These are phyloP conservation scores for Narthecium ossifragum DNA, from an alignment of 106 monocot species.

Conservation along the genomic window DNA sequence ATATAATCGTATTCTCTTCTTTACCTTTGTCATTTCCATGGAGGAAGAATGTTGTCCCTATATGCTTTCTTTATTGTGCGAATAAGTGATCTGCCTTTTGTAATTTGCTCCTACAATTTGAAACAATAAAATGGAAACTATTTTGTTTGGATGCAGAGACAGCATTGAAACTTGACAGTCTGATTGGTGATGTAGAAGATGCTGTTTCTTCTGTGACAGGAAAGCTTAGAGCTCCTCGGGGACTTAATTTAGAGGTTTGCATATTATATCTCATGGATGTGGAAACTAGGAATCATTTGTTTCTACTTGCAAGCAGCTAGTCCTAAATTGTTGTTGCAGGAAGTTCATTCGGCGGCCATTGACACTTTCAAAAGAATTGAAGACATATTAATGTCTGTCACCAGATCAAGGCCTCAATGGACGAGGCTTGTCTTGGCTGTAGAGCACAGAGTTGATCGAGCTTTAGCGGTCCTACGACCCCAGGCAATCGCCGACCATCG, in stretches of 20 bases:
- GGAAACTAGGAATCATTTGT: background rate
- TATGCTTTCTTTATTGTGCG: no score
- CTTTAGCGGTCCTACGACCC: conserved; percentile 74
- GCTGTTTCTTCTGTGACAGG: conserved; percentile 71
- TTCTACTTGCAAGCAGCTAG: background rate
- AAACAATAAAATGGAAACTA: background rate
- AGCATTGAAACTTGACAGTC: conserved; percentile 74
- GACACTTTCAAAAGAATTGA: conserved; percentile 69
- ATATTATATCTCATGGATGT: background rate
- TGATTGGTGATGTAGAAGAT: conserved; percentile 95
- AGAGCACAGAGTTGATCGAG: conserved; percentile 80
- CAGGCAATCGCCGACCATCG: conserved; percentile 95
- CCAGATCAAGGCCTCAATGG: conserved; percentile 72
- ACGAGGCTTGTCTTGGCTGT: conserved; percentile 61
- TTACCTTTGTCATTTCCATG: no score
- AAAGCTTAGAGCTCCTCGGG: conserved; percentile 46
- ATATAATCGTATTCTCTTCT: no score
- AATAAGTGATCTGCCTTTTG: no score
- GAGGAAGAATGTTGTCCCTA: no score
- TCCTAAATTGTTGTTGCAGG: conserved; percentile 28
- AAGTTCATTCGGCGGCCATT: conserved; percentile 38
- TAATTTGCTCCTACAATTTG: background rate
- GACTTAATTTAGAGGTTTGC: conserved; percentile 53
- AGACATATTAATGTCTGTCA: conserved; percentile 46
- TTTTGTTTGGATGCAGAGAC: conserved; percentile 46